Conservation (phyloP, 345 rosid genomes). For the Sonneratia alba region DNA sequence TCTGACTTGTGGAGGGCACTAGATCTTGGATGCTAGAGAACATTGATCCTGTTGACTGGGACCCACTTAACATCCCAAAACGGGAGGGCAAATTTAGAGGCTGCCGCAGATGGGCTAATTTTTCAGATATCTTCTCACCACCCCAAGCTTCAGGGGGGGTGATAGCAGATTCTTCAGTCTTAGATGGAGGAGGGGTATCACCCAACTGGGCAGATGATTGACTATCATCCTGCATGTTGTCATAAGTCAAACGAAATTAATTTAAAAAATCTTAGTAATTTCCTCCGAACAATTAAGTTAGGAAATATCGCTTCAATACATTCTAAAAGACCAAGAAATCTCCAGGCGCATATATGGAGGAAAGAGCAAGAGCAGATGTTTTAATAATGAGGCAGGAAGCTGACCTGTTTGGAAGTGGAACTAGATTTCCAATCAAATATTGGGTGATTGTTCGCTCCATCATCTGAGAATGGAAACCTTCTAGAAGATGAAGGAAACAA, state of each 20-base stretch:
- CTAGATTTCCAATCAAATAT: conserved; percentile 73
- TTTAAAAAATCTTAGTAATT: background rate
- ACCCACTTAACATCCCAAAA: conserved; percentile 37
- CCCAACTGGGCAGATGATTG: conserved; percentile 32
- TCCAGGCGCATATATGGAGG: background rate
- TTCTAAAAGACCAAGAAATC: background rate
- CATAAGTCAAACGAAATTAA: background rate
- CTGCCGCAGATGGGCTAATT: conserved; percentile 40
- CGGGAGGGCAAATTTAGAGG: conserved; percentile 49
- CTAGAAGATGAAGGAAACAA: conserved; percentile 58
- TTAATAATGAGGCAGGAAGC: background rate
- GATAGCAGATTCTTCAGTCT: conserved; percentile 61
- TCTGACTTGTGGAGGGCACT: conserved; percentile 42
- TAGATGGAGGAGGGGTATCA: conserved; percentile 57
- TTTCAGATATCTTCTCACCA: conserved; percentile 78
- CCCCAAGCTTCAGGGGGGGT: conserved; percentile 99
- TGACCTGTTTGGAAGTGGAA: conserved; percentile 67
- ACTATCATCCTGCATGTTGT: conserved; percentile 48
- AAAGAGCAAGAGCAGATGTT: background rate
- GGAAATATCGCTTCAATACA: background rate
- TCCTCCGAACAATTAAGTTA: background rate
- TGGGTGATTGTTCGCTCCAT: conserved; percentile 51
- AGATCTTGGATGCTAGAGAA: conserved; percentile 61
- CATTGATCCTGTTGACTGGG: conserved; percentile 51
- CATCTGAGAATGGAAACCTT: conserved; percentile 59